A percentile compares a stretch with the other conserved stretches of the same genome.
Evolutionary conservation across 352 stramenopile genomes (phyloP).

Genomic region (Elongisporangium anandrum): DNA sequence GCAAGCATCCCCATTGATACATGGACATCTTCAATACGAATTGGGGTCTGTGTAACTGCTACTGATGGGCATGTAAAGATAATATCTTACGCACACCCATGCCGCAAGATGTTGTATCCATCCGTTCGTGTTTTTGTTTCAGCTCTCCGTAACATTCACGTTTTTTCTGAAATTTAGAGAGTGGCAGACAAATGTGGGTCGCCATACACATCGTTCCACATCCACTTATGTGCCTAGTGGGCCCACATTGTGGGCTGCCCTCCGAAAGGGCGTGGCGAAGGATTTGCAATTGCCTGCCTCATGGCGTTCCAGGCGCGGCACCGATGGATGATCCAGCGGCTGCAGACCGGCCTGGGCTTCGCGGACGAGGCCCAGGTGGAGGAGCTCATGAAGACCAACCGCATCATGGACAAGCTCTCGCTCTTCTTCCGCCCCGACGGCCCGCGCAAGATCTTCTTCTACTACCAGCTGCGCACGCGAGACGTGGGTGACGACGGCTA

Average conservation of each 20-base stretch:
- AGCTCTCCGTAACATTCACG: background rate
- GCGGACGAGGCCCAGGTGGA: slow-evolving; percentile 70
- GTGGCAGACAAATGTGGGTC: background rate
- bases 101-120: background rate
- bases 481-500: background rate
- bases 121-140: background rate
- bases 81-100: background rate
- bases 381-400: slow-evolving; percentile 73
- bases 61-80: background rate
- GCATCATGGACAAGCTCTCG: slow-evolving; percentile 72
- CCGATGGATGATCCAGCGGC: slow-evolving; percentile 80
- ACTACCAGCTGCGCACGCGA: slow-evolving; percentile 47
- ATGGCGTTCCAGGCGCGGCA: slow-evolving; percentile 86
- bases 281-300: background rate
- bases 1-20: background rate
- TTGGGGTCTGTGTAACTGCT: background rate
- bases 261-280: background rate
- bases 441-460: slow-evolving; percentile 75
- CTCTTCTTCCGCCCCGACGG: slow-evolving; percentile 70
- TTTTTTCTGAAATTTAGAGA: background rate
- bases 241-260: background rate
- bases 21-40: background rate
- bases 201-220: background rate
- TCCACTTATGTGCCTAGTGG: background rate
- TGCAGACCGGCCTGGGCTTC: slow-evolving; percentile 73